A percentile compares a stretch with the other conserved stretches of the same genome.
phyloP scores from a whole-genome alignment of 768 basidiomycete species.

The Russula olivacea region DNA sequence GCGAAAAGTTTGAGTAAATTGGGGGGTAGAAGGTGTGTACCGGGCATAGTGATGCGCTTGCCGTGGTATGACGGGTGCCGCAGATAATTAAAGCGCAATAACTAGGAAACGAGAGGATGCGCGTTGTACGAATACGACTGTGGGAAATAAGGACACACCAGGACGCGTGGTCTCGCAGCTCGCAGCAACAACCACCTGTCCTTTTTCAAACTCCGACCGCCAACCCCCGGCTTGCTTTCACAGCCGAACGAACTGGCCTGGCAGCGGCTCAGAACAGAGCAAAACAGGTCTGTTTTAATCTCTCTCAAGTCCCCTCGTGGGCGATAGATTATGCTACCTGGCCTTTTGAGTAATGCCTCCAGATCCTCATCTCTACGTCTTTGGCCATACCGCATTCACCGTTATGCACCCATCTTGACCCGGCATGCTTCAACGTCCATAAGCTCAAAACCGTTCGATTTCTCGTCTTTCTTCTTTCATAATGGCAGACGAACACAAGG shows the following conservation, averaged over 20 bases:
- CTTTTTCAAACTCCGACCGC: conserved; percentile 7
- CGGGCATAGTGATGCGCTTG: conserved; percentile 39
- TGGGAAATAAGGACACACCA: not conserved
- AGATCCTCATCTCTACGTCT: not conserved
- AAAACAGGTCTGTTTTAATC: not conserved
- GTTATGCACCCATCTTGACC: conserved; percentile 14
- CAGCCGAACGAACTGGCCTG: too few relatives aligned
- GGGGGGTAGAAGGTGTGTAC: conserved; percentile 87
- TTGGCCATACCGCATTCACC: not conserved
- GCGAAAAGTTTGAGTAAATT: conserved; percentile 96
- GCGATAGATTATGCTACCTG: conserved; percentile 10
- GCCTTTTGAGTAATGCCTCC: conserved; percentile 6
- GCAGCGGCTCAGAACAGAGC: not conserved
- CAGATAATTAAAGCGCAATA: conserved; percentile 12
- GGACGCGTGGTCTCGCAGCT: not conserved
- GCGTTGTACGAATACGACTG: conserved; percentile 11
- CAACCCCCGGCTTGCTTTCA: not conserved
- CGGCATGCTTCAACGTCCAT: conserved; percentile 7
- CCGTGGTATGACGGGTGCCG: not conserved
- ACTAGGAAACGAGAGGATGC: not conserved
- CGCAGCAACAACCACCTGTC: not conserved
- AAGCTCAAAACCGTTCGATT: conserved; percentile 7
- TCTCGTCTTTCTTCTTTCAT: conserved; percentile 19
- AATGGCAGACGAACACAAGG: not conserved
- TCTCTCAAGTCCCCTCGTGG: not conserved